A percentile compares a stretch with the other conserved stretches of the same genome.
These are phyloP conservation scores for cucumber (Cucumis sativus) DNA, from an alignment of 306 rosid genomes.

Conservation along the genomic window DNA sequence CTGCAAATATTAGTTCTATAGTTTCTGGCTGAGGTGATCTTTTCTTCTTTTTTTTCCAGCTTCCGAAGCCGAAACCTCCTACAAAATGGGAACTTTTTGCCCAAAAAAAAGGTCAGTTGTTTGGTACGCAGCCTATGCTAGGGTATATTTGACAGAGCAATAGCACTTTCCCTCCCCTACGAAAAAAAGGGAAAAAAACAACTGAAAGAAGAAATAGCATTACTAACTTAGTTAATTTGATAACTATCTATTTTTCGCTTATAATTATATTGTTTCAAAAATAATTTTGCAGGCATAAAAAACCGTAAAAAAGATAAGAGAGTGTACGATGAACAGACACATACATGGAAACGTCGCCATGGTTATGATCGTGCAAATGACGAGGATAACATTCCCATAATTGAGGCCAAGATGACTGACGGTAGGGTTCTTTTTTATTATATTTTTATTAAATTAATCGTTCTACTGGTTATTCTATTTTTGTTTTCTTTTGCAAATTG, in stretches of 20 bases:
- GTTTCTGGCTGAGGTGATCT: neutral
- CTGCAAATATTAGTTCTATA: neutral
- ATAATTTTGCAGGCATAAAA: constrained; percentile 50
- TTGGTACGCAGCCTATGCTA: neutral
- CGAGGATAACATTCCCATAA: constrained; percentile 70
- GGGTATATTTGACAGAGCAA: neutral
- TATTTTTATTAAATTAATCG: neutral
- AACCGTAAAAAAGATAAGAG: constrained; percentile 61
- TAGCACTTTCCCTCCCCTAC: neutral
- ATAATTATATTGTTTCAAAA: neutral
- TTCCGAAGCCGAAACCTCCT: constrained; percentile 78
- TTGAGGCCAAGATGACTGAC: constrained; percentile 76
- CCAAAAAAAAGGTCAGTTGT: constrained; percentile 56
- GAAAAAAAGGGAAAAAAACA: neutral
- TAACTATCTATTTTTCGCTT: neutral
- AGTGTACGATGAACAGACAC: constrained; percentile 47
- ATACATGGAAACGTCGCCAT: constrained; percentile 67
- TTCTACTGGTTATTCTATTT: neutral
- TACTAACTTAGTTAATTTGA: neutral
- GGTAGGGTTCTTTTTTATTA: constrained; percentile 27
- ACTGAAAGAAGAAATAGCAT: neutral
- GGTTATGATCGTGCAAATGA: constrained; percentile 92
- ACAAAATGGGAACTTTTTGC: constrained; percentile 91
- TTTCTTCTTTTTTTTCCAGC: constrained; percentile 26
- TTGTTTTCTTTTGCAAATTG: neutral